Evolutionary conservation across 2,329 filamentous ascomycete genomes (phyloP), one percentile per base, ranked within the genome.

Genomic region (Leptodontidium sp.): DNA sequence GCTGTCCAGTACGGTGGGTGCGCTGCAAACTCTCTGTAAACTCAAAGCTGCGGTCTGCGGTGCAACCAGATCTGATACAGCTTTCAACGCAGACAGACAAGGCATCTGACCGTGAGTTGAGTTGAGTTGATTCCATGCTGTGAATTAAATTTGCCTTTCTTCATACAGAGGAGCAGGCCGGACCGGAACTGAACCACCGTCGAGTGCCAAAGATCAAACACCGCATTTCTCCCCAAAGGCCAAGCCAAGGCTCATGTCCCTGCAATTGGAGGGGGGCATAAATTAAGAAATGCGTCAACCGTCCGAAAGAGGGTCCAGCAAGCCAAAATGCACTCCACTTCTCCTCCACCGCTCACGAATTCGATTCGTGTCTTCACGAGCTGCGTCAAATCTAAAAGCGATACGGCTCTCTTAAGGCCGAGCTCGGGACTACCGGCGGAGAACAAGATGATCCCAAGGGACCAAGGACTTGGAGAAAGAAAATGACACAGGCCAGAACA

Each of bases 351-450:
- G 52, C 53, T 57, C 29, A n/a, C 53, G 53, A 57, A 57, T 38
- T 21, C 38, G n/a, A 58, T 40, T 58, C 55, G 55, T 21, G 55
- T 58, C 55, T 24, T 50, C 47, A 4, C 47, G 47, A 50, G 47
- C 47, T 58, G 35, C 35, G 40, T 58, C 35, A 58, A 14, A 26
- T 43, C 35, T 26, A 45, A 40, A 59, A 59, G 57, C 38, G 12
- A 59, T 26, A 40, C 57, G 57, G 57, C 57, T 59, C 45, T 59
- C 35, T 59, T 45, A 59, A 43, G 8, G n/a, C 57, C 57, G 57
- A 59, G 57, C 35, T 21, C 57, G 57, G 35, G 55, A 32, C 29
- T 21, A 11, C 29, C 35, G 12, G 55, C 55, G 55, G 35, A 58
- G 17, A 58, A 58, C 32, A 43, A 17, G 57, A 59, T 7, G 38